Evolutionary conservation across 73 alveolate genomes (phyloP).

Genomic region (Paramecium primaurelia): DNA sequence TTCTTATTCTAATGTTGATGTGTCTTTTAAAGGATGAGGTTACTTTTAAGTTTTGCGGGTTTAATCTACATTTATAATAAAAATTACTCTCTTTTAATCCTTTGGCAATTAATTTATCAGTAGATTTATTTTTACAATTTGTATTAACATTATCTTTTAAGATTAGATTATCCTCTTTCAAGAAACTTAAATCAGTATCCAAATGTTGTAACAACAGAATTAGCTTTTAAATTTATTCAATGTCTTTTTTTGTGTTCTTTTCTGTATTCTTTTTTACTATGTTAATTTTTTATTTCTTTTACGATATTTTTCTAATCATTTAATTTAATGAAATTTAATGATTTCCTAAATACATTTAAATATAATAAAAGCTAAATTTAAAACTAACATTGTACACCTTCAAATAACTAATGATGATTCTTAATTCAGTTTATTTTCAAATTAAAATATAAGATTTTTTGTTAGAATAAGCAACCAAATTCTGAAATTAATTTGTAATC

Average conservation of each 20-base stretch:
- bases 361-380: too few relatives aligned
- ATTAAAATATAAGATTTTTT: too few relatives aligned
- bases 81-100: background rate
- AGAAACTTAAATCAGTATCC: background rate
- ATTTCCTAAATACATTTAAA: too few relatives aligned
- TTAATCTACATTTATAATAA: background rate
- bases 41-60: background rate
- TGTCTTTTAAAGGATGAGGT: background rate
- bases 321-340: too few relatives aligned
- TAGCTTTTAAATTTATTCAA: background rate
- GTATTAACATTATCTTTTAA: background rate
- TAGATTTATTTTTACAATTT: background rate
- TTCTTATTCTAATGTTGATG: background rate
- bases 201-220: background rate
- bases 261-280: background rate
- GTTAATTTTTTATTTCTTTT: too few relatives aligned
- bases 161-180: background rate
- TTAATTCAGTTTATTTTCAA: too few relatives aligned
- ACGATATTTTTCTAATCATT: too few relatives aligned
- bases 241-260: background rate
- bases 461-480: too few relatives aligned
- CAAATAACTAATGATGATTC: too few relatives aligned
- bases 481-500: too few relatives aligned
- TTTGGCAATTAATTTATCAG: background rate
- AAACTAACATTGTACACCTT: too few relatives aligned